Conservation (phyloP, 768 basidiomycete genomes). For the Glaciozyma martinii region DNA sequence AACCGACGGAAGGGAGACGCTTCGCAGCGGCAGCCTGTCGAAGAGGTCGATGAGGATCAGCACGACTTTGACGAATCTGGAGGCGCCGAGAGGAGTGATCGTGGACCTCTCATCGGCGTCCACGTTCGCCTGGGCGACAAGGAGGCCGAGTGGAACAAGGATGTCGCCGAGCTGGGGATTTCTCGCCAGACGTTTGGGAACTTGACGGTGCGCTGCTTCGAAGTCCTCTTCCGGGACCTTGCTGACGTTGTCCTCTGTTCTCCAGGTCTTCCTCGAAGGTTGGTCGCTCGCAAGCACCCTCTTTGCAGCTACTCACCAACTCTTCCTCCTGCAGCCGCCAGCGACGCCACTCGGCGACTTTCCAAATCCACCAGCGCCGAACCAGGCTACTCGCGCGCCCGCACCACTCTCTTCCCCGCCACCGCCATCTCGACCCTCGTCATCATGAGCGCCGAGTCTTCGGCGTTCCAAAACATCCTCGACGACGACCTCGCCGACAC, state of each 20-base stretch:
- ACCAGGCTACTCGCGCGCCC: constrained; percentile 23
- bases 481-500: not conserved
- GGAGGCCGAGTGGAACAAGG: not conserved
- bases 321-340: not conserved
- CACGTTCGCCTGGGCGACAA: constrained; percentile 3
- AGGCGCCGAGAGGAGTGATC: constrained; percentile 15
- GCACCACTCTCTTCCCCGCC: constrained; percentile 16
- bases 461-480: too few species aligned
- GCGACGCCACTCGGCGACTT: constrained; percentile 14
- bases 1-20: constrained; percentile 1
- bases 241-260: not conserved
- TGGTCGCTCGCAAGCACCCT: not conserved
- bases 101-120: constrained; percentile 24
- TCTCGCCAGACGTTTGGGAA: not conserved
- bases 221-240: too few species aligned
- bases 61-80: constrained; percentile 12
- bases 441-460: constrained; percentile 9
- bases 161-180: constrained; percentile 5
- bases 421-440: constrained; percentile 16
- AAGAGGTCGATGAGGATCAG: constrained; percentile 8
- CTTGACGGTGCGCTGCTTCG: constrained; percentile 1
- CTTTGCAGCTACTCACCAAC: not conserved
- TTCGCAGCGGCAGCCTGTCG: not conserved
- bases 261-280: not conserved
- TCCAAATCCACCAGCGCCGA: constrained; percentile 12